A percentile compares a stretch with the other conserved stretches of the same genome.
Conservation (phyloP, 495 filamentous ascomycete genomes). For the Aeminium ludgeri region DNA sequence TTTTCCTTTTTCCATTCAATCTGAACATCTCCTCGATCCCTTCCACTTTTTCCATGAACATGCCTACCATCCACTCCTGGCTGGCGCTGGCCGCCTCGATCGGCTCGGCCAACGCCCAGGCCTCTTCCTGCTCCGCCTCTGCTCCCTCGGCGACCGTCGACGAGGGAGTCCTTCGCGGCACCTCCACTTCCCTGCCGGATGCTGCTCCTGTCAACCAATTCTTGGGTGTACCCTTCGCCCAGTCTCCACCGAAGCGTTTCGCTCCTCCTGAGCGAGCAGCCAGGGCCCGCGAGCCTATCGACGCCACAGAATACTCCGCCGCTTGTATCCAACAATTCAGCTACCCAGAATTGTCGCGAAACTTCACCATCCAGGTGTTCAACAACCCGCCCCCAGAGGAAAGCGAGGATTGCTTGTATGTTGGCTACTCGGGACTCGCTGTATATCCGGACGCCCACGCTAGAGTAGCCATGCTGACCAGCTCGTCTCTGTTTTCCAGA, state of each 20-base stretch:
- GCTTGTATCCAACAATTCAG: conserved; percentile 29
- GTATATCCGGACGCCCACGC: neutral
- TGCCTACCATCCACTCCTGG: no score
- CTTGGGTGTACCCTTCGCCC: conserved; percentile 20
- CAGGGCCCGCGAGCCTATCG: conserved; percentile 11
- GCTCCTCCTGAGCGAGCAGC: conserved; percentile 17
- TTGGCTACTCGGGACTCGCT: neutral
- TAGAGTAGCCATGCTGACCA: neutral
- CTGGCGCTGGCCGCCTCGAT: no score
- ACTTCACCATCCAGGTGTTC: conserved; percentile 22
- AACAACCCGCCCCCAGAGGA: conserved; percentile 20
- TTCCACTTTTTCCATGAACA: no score
- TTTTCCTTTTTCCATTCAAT: no score
- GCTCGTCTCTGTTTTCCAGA: neutral
- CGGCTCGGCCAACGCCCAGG: no score
- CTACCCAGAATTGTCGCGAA: conserved; percentile 11
- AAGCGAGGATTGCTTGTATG: conserved; percentile 25
- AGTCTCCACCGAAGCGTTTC: conserved; percentile 24
- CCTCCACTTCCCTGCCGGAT: conserved; percentile 17
- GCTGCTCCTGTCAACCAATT: conserved; percentile 21
- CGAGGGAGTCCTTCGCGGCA: conserved; percentile 15
- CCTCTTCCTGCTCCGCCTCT: conserved; percentile 9
- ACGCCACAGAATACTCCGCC: conserved; percentile 20
- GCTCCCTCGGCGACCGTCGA: conserved; percentile 17
- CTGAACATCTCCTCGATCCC: no score